These are phyloP conservation scores for Pseudogymnoascus sp. DNA, from an alignment of 2,329 filamentous ascomycete genomes.

Conservation along the genomic window DNA sequence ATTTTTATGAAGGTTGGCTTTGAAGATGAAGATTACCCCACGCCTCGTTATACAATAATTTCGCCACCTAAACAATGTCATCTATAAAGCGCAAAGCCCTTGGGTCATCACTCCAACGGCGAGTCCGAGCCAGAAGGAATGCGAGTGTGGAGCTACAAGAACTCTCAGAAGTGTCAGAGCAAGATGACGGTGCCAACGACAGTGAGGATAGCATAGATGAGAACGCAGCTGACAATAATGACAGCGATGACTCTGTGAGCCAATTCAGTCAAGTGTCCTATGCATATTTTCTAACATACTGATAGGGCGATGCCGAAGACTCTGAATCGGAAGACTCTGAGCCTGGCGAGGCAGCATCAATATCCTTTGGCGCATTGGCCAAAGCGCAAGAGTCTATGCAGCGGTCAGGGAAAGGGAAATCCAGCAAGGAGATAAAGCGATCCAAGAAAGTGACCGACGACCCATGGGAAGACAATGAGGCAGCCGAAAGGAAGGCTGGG, in stretches of 20 bases:
- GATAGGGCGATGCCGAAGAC: conserved; percentile 15
- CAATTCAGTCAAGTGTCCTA: background rate
- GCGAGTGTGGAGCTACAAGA: conserved; percentile 26
- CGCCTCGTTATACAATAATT: background rate
- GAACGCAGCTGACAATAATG: conserved; percentile 25
- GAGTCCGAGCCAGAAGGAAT: conserved; percentile 27
- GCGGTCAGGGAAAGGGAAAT: conserved; percentile 30
- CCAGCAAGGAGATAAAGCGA: conserved; percentile 21
- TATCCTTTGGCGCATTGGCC: conserved; percentile 86
- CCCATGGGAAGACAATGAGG: conserved; percentile 33
- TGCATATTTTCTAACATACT: background rate
- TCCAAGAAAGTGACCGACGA: conserved; percentile 14
- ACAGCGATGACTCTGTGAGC: conserved; percentile 21
- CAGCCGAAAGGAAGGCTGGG: conserved; percentile 34
- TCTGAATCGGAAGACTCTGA: conserved; percentile 9
- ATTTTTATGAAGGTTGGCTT: conserved; percentile 9
- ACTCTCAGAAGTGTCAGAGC: conserved; percentile 29
- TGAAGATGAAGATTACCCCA: conserved; percentile 1
- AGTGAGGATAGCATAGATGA: conserved; percentile 28
- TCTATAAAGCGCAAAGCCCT: conserved; percentile 26
- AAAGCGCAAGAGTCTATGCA: conserved; percentile 70
- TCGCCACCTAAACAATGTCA: conserved; percentile 19
- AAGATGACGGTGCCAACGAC: conserved; percentile 22
- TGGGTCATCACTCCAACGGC: conserved; percentile 21
- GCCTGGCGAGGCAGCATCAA: conserved; percentile 38